Evolutionary conservation across 2,329 filamentous ascomycete genomes (phyloP).

Genomic region (Colletotrichum simmondsii): DNA sequence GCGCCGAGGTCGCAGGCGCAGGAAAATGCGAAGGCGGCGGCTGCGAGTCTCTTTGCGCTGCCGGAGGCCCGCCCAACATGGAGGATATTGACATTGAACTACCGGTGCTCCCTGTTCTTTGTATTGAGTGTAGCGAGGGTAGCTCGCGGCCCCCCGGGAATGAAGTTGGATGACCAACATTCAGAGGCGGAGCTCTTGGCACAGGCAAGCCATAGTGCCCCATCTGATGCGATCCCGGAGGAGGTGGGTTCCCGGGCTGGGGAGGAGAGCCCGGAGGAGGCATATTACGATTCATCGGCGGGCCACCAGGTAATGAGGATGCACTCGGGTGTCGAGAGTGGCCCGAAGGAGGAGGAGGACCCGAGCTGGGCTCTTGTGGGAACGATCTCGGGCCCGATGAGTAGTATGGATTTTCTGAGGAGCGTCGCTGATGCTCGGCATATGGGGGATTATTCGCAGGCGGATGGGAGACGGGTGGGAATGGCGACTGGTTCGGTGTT

Average conservation of each 20-base stretch:
- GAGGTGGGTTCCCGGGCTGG: constrained; percentile 46
- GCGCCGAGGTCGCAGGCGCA: constrained; percentile 47
- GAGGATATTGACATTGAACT: constrained; percentile 72
- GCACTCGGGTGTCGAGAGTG: constrained; percentile 56
- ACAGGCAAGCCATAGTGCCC: constrained; percentile 57
- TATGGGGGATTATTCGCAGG: constrained; percentile 40
- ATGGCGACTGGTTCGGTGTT: constrained; percentile 35
- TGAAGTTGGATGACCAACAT: constrained; percentile 55
- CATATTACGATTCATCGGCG: constrained; percentile 54
- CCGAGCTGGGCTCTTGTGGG: constrained; percentile 42
- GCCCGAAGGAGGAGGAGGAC: constrained; percentile 43
- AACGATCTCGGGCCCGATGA: constrained; percentile 47
- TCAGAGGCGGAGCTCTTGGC: constrained; percentile 55
- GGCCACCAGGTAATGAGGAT: constrained; percentile 54
- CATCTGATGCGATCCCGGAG: constrained; percentile 43
- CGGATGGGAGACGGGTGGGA: constrained; percentile 31
- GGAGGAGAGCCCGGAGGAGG: constrained; percentile 59
- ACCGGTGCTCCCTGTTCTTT: constrained; percentile 57
- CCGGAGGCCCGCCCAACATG: constrained; percentile 65
- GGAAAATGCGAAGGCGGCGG: constrained; percentile 54
- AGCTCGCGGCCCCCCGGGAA: constrained; percentile 63
- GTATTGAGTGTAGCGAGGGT: constrained; percentile 61
- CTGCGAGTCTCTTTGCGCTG: constrained; percentile 54
- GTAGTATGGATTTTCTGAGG: constrained; percentile 57
- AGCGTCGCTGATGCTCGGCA: constrained; percentile 48